phyloP scores from a whole-genome alignment of 192 early-diverging fungal genomes.

The Coemansia sp. region DNA sequence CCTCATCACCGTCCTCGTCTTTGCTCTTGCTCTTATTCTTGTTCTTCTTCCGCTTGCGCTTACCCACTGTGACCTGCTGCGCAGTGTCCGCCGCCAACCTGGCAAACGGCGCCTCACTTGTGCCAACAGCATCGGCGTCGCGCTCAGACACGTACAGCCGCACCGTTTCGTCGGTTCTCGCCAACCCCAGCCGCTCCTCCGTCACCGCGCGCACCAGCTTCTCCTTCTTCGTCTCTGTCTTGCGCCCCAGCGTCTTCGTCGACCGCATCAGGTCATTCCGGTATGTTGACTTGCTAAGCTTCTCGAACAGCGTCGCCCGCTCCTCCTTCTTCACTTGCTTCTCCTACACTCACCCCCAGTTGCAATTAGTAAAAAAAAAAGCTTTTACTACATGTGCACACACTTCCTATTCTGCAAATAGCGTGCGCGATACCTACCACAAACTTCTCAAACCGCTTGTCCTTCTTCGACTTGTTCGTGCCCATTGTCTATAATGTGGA shows the following conservation, averaged over 20 bases:
- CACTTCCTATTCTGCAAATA: no score
- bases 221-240: conserved; percentile 64
- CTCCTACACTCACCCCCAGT: conserved; percentile 48
- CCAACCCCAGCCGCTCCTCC: conserved; percentile 65
- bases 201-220: conserved; percentile 62
- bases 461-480: conserved; percentile 61
- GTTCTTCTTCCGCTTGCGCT: conserved; percentile 9
- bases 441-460: conserved; percentile 75
- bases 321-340: conserved; percentile 82
- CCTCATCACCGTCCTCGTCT: conserved; percentile 40
- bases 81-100: conserved; percentile 1
- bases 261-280: conserved; percentile 68
- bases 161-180: conserved; percentile 57
- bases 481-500: conserved; percentile 26
- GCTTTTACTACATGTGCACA: not conserved
- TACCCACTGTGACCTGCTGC: not conserved
- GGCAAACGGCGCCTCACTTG: conserved; percentile 16
- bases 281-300: conserved; percentile 63
- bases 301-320: conserved; percentile 62
- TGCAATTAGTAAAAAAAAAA: not conserved
- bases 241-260: conserved; percentile 62
- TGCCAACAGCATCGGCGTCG: conserved; percentile 42
- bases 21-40: conserved; percentile 24
- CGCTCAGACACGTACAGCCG: conserved; percentile 58
- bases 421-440: conserved; percentile 63